Percentiles rank a stretch among this genome's conserved stretches.
These are phyloP conservation scores for Penicillium goetzii DNA, from an alignment of 495 filamentous ascomycete species.

Conservation along the genomic window DNA sequence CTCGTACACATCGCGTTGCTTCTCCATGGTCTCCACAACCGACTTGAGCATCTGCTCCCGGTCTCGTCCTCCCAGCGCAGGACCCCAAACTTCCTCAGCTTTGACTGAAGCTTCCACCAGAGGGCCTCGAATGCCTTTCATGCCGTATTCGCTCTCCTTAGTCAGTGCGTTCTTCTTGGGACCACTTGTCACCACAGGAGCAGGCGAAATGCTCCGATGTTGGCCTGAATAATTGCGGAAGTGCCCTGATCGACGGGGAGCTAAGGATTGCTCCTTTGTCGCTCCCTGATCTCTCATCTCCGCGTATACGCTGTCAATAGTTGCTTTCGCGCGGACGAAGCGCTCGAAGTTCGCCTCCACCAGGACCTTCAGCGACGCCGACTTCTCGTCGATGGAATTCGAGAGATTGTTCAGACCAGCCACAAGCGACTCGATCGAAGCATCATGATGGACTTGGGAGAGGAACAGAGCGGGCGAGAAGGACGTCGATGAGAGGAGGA, in stretches of 20 bases:
- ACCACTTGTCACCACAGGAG: slow-evolving; percentile 34
- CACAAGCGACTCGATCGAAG: slow-evolving; percentile 76
- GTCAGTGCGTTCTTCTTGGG: slow-evolving; percentile 82
- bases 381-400: slow-evolving; percentile 93
- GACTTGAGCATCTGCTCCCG: slow-evolving; percentile 83
- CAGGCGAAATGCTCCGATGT: slow-evolving; percentile 44
- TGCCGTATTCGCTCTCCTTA: slow-evolving; percentile 94
- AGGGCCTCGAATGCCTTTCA: slow-evolving; percentile 84
- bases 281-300: slow-evolving; percentile 92
- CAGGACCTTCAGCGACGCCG: slow-evolving; percentile 88
- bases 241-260: slow-evolving; percentile 68
- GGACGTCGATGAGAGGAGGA: slow-evolving; percentile 90
- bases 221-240: slow-evolving; percentile 56
- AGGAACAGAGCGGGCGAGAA: slow-evolving; percentile 93
- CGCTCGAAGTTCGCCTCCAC: slow-evolving; percentile 98
- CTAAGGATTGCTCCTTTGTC: slow-evolving; percentile 57
- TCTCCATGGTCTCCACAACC: slow-evolving; percentile 72
- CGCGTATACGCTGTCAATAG: slow-evolving; percentile 96
- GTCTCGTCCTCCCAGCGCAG: slow-evolving; percentile 88
- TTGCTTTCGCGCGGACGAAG: slow-evolving; percentile 93
- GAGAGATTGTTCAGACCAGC: slow-evolving; percentile 81
- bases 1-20: slow-evolving; percentile 78
- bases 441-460: slow-evolving; percentile 83
- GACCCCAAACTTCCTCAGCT: slow-evolving; percentile 96
- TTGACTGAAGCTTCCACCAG: slow-evolving; percentile 87